Base-by-base conservation (phyloP, 2,329 filamentous ascomycete genomes). In the Alternaria viburni region DNA sequence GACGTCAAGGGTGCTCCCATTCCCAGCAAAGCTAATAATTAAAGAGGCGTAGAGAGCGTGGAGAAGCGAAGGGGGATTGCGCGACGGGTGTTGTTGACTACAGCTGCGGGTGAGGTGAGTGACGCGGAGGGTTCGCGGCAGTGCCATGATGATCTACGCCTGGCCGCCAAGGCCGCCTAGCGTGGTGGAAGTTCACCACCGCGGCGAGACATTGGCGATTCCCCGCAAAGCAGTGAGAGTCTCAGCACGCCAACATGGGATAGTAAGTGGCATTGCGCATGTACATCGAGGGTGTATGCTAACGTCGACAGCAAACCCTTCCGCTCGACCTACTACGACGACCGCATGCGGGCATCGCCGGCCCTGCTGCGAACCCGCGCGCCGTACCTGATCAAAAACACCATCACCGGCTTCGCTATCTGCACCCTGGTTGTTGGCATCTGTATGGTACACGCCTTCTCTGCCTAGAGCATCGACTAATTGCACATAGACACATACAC, bases 351-450 rank as follows among this genome's bases (percentile, higher is more conserved):
- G 69, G 93, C 96, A 81, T 92, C 92, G 65, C 90, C 93, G 52
- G 92, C 96, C 59, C 89, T 99, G 69, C 90, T 97, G 79, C 92
- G 96, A 77, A 95, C 96, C 59, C 90, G 96, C 74, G 90, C 93
- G 73, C 96, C 96, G 54, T 99, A 96, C 80, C 86, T 99, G 44
- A 83, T 97, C 81, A 96, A 92, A 84, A 99, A 99, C 81, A 86
- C 91, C 26, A 74, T 95, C 64, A 93, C 93, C 1, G 96, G 96
- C 17, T 76, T 91, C n/a, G 88, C 85, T 13, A 86, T 98, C 52
- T 85, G 91, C 70, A 86, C 85, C 19, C 89, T 98, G 70, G 90
- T 92, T n/a, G 86, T 93, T 68, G 89, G 89, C 67, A 91, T 99
- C 72, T 99, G 96, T 99, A 88, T 23, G 64, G 17, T 17, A 21